Base-by-base conservation (phyloP, 345 rosid genomes). In the Arabis hirsuta region DNA sequence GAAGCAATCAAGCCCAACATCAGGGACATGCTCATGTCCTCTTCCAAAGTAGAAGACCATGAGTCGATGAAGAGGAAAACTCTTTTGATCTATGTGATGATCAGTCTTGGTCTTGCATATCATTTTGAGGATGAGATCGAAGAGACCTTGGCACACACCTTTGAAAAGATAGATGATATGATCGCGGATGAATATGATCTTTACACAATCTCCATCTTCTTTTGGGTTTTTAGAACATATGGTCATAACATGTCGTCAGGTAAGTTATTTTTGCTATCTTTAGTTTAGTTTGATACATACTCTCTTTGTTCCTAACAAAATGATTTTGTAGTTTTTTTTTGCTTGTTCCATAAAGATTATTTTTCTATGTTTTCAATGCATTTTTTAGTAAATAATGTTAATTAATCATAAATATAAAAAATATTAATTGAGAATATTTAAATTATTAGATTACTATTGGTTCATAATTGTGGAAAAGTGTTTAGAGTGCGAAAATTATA, bases 61-160 rank as follows among this genome's bases (percentile, higher is more conserved):
- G 58, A 12, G 9, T 12, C 34, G 0, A n/a, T 10, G 3, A 52
- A 52, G 59, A 51, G 10, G 14, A 24, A 10, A 24, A 38, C 3
- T 9, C 48, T 52, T 39, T 22, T 66, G 60, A 66, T 66, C 12
- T 51, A 66, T 52, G n/a, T 51, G 71, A 11, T 66, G 48, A 7
- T n/a, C 1, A 52, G 60, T 24, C 71, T 66, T 51, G 71, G 71
- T 51, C 1, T 66, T 24, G 32, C 60, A 14, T 66, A 39, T 24
- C 71, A 66, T 52, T 66, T 66, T 6, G 71, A 66, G n/a, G 7
- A 24, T 12, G 71, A 52, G 48, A 65, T 65, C 5, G 38, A 51
- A 12, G 50, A 65, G 58, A 65, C 7, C 1, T 7, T 65, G 14
- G 9, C 5, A 12, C 5, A 52, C 3, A 50, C 36, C 8, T 65